Conservation (phyloP, 768 basidiomycete genomes). For the Harrya chromipes region DNA sequence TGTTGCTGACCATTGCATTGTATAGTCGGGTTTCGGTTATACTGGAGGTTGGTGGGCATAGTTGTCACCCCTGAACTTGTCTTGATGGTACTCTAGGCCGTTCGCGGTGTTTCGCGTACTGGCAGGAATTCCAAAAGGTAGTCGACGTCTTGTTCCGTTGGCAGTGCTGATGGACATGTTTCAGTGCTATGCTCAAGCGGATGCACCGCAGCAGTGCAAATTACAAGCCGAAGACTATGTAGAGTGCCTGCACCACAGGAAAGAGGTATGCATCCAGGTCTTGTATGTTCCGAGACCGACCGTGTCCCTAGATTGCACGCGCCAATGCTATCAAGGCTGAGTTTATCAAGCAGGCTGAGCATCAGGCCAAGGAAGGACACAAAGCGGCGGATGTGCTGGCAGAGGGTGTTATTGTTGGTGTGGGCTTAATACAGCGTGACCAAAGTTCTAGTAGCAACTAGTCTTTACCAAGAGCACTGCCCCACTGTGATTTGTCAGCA, state of each 20-base stretch:
- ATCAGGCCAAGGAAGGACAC: conserved; percentile 63
- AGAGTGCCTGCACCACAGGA: conserved; percentile 85
- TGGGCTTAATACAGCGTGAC: conserved; percentile 69
- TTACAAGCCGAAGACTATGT: conserved; percentile 80
- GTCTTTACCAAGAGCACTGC: conserved; percentile 4
- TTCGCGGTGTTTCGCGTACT: conserved; percentile 85
- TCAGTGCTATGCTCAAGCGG: conserved; percentile 84
- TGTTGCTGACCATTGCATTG: conserved; percentile 11
- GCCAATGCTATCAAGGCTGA: conserved; percentile 71
- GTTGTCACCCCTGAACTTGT: not conserved
- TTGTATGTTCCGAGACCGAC: not conserved
- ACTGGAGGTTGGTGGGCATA: conserved; percentile 48
- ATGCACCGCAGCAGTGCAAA: conserved; percentile 69
- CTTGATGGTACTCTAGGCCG: conserved; percentile 48
- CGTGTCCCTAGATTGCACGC: conserved; percentile 49
- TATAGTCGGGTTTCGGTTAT: conserved; percentile 64
- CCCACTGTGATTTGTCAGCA: conserved; percentile 31
- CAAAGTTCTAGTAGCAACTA: conserved; percentile 13
- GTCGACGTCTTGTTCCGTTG: not conserved
- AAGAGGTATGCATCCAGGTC: conserved; percentile 60
- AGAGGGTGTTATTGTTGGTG: conserved; percentile 69
- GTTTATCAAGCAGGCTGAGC: conserved; percentile 62
- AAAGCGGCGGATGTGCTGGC: conserved; percentile 70
- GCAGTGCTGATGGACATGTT: conserved; percentile 7
- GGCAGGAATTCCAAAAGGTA: conserved; percentile 87